A percentile compares a stretch with the other conserved stretches of the same genome.
These are phyloP conservation scores for Passiflora organensis DNA, from an alignment of 345 rosid genomes.

Conservation along the genomic window DNA sequence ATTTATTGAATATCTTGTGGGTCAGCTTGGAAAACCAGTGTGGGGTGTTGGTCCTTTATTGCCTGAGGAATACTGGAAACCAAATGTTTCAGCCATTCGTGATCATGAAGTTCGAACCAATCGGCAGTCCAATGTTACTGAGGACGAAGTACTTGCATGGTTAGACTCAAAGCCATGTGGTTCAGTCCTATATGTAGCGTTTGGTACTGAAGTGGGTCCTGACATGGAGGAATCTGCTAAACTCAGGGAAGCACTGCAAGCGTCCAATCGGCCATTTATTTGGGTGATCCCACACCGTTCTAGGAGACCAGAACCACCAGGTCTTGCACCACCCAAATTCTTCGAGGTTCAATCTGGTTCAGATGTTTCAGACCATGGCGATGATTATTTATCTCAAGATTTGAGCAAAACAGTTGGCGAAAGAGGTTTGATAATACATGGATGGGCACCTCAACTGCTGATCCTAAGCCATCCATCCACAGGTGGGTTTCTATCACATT, in stretches of 20 bases:
- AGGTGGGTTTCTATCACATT: conserved; percentile 47
- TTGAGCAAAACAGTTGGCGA: conserved; percentile 21
- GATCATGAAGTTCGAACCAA: conserved; percentile 25
- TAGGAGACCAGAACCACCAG: conserved; percentile 14
- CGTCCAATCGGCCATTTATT: conserved; percentile 13
- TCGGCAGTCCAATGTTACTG: conserved; percentile 24
- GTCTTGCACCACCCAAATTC: not conserved
- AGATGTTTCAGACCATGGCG: not conserved
- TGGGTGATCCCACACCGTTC: conserved; percentile 27
- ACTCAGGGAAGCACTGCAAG: conserved; percentile 22
- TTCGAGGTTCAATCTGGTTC: not conserved
- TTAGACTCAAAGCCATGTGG: conserved; percentile 29
- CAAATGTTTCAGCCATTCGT: conserved; percentile 25
- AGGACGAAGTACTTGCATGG: conserved; percentile 31
- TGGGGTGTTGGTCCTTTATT: conserved; percentile 46
- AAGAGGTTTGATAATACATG: conserved; percentile 35
- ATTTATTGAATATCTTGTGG: conserved; percentile 22
- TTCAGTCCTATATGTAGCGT: conserved; percentile 38
- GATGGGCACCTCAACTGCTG: conserved; percentile 51
- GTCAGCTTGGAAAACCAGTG: conserved; percentile 29
- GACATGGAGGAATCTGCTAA: conserved; percentile 17
- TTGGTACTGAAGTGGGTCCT: conserved; percentile 40
- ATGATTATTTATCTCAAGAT: conserved; percentile 12
- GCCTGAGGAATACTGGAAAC: conserved; percentile 33
- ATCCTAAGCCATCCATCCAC: conserved; percentile 43